Evolutionary conservation across 2,329 filamentous ascomycete genomes (phyloP).

Genomic region (Ophiostoma perfectum): DNA sequence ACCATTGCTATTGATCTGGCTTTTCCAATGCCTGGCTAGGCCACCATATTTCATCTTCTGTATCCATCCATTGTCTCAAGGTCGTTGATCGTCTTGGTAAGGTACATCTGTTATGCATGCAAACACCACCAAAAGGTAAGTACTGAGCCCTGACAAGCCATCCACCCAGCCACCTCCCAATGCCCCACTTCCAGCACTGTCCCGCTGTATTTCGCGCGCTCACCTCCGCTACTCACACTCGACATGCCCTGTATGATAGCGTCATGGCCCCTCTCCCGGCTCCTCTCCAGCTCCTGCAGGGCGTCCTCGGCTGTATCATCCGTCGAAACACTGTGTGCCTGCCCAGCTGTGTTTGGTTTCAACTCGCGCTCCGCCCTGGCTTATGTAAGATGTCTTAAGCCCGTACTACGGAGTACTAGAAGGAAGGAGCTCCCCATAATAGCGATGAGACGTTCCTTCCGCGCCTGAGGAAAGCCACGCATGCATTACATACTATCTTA

Average conservation of each 20-base stretch:
- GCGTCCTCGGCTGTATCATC: not conserved
- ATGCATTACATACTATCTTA: not conserved
- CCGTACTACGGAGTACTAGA: not conserved
- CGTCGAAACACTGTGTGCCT: conserved; percentile 4
- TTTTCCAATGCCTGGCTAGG: not conserved
- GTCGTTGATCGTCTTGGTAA: not conserved
- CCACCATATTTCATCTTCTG: not conserved
- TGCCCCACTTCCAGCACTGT: not conserved
- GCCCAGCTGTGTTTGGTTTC: not conserved
- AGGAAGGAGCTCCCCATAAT: conserved; percentile 5
- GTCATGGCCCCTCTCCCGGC: not conserved
- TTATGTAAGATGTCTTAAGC: not conserved
- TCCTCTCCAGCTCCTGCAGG: not conserved
- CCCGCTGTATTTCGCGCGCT: conserved; percentile 1
- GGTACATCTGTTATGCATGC: not conserved
- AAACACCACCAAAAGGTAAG: not conserved
- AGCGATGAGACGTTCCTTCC: conserved; percentile 14
- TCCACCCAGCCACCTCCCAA: not conserved
- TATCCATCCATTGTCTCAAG: not conserved
- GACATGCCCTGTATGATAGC: not conserved
- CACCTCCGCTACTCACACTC: not conserved
- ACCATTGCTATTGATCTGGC: not conserved
- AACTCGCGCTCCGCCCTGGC: not conserved
- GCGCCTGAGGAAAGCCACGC: conserved; percentile 13
- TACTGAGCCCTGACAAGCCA: not conserved